These are phyloP conservation scores for Ceratorhiza oryzae-sativae DNA, from an alignment of 1,284 basidiomycete genomes.

Conservation along the genomic window DNA sequence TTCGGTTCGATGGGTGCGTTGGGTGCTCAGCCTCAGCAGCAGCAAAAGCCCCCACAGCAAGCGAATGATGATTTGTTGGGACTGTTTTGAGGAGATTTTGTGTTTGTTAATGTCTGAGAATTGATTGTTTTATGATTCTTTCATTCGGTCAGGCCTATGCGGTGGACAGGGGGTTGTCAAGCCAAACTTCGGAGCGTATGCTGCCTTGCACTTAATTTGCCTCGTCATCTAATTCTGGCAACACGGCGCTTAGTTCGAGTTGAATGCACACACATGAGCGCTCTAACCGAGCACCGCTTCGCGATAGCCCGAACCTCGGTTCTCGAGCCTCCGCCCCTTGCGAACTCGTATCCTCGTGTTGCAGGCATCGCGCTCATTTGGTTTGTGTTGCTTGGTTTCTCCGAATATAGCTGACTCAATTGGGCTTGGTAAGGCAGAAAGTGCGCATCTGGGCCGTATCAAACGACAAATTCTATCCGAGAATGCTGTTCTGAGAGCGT, in stretches of 20 bases:
- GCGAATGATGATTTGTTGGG: conserved; percentile 58
- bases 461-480: neutral
- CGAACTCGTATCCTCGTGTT: conserved; percentile 2
- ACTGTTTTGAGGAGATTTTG: conserved; percentile 52
- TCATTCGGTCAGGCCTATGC: neutral
- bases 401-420: neutral
- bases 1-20: conserved; percentile 19
- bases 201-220: neutral
- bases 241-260: conserved; percentile 1
- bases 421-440: neutral
- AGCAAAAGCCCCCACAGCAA: conserved; percentile 45
- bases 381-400: neutral
- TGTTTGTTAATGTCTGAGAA: conserved; percentile 12
- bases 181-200: no score
- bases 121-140: conserved; percentile 12
- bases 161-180: no score
- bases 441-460: neutral
- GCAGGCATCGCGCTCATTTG: conserved; percentile 3
- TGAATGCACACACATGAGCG: neutral
- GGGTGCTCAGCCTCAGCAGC: conserved; percentile 46
- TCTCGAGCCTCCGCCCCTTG: neutral
- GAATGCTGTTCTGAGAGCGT: neutral
- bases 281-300: conserved; percentile 31
- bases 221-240: neutral
- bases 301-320: conserved; percentile 16